phyloP scores from a whole-genome alignment of 495 filamentous ascomycete species.

The Delitschia confertaspora region DNA sequence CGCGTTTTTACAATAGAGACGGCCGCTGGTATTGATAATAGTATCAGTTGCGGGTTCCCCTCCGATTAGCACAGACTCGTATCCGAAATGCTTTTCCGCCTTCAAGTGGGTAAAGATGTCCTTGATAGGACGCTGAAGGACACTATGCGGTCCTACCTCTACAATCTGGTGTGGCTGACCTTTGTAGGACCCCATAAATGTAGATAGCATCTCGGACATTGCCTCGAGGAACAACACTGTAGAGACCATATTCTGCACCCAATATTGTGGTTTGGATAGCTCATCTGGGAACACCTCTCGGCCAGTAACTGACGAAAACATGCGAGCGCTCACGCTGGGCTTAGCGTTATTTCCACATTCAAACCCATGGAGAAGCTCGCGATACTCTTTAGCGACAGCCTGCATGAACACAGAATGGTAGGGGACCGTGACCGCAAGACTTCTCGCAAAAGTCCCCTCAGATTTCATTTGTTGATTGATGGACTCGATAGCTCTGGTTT shows the following conservation, averaged over 20 bases:
- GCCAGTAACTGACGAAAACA: conserved; percentile 40
- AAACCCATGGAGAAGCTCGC: conserved; percentile 30
- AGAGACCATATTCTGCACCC: conserved; percentile 41
- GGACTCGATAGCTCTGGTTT: conserved; percentile 32
- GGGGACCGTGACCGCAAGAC: conserved; percentile 40
- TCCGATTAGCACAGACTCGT: conserved; percentile 2
- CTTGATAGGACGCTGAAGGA: conserved; percentile 52
- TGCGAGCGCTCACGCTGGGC: conserved; percentile 14
- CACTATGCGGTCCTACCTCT: conserved; percentile 56
- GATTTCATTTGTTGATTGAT: conserved; percentile 30
- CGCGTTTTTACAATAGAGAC: conserved; percentile 2
- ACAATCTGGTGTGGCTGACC: no score
- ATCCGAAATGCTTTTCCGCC: no score
- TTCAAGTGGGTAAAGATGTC: no score
- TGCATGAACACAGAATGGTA: conserved; percentile 58
- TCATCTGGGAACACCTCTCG: conserved; percentile 1
- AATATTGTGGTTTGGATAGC: conserved; percentile 30
- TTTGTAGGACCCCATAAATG: no score
- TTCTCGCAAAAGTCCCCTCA: conserved; percentile 35
- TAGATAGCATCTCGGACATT: no score
- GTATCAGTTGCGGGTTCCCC: neutral
- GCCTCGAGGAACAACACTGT: conserved; percentile 38
- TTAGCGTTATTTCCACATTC: no score
- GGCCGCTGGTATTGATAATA: neutral
- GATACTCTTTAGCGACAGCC: conserved; percentile 36